Evolutionary conservation across 192 early-diverging fungal species (phyloP).

Genomic region (Kappamyces sp.): DNA sequence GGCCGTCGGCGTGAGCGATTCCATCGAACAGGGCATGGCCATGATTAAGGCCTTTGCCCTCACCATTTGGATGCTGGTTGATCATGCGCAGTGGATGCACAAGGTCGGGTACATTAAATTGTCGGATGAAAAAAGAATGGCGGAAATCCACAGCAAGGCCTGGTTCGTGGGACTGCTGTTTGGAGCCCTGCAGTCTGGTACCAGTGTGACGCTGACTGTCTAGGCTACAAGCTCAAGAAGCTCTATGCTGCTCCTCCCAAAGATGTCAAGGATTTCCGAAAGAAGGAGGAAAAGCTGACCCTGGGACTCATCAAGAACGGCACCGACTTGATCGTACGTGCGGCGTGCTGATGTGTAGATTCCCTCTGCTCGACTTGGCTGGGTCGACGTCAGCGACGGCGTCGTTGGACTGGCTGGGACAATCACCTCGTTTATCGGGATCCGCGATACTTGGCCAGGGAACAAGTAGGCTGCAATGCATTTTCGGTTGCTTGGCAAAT

Average conservation of each 20-base stretch:
- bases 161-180: constrained; percentile 15
- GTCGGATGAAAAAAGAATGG: constrained; percentile 6
- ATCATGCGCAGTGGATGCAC: constrained; percentile 15
- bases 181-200: constrained; percentile 3
- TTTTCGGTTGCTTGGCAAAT: no score
- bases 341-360: constrained; percentile 11
- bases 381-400: constrained; percentile 40
- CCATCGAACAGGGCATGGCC: constrained; percentile 9
- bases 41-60: constrained; percentile 10
- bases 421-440: constrained; percentile 44
- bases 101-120: constrained; percentile 16
- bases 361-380: constrained; percentile 34
- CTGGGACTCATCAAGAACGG: constrained; percentile 25
- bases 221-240: constrained; percentile 3
- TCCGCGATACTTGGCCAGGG: constrained; percentile 8
- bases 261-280: constrained; percentile 1
- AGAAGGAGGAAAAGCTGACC: constrained; percentile 10
- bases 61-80: constrained; percentile 12
- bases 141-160: constrained; percentile 11
- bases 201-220: no score
- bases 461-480: constrained; percentile 1
- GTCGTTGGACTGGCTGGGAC: constrained; percentile 46
- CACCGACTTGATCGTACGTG: constrained; percentile 28
- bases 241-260: not conserved
- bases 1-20: constrained; percentile 6